Evolutionary conservation across 345 rosid genomes (phyloP).

Genomic region (Sisymbrium altissimum): DNA sequence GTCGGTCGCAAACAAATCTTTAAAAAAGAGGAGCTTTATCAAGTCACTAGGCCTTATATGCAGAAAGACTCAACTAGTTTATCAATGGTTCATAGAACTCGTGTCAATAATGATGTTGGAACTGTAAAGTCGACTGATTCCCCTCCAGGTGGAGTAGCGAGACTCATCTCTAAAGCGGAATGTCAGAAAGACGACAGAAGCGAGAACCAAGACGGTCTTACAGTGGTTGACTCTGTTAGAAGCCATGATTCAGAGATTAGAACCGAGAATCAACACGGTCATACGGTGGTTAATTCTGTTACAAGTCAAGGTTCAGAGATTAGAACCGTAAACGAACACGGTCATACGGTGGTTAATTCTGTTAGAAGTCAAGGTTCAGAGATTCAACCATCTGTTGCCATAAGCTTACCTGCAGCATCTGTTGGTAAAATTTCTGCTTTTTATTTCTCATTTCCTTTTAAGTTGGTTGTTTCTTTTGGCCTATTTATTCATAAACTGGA

Average conservation of each 20-base stretch:
- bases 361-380: conserved; percentile 21
- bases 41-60: conserved; percentile 14
- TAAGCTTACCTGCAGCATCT: conserved; percentile 18
- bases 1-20: conserved; percentile 25
- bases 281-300: conserved; percentile 2
- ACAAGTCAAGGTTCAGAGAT: conserved; percentile 19
- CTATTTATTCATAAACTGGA: neutral
- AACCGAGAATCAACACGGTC: neutral
- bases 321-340: neutral
- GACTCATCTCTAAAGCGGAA: conserved; percentile 10
- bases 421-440: conserved; percentile 22
- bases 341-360: conserved; percentile 3
- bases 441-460: neutral
- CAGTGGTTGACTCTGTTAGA: neutral
- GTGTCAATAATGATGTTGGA: conserved; percentile 31
- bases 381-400: conserved; percentile 12
- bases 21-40: conserved; percentile 25
- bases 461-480: neutral
- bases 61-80: conserved; percentile 20
- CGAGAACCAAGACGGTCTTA: neutral
- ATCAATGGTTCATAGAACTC: conserved; percentile 26
- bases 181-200: conserved; percentile 9
- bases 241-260: conserved; percentile 10
- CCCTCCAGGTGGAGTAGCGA: conserved; percentile 28
- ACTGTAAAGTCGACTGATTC: conserved; percentile 26